Percentiles rank a stretch among this genome's conserved stretches.
phyloP scores from a whole-genome alignment of 495 filamentous ascomycete genomes.

The Aspergillus coremiiformis region DNA sequence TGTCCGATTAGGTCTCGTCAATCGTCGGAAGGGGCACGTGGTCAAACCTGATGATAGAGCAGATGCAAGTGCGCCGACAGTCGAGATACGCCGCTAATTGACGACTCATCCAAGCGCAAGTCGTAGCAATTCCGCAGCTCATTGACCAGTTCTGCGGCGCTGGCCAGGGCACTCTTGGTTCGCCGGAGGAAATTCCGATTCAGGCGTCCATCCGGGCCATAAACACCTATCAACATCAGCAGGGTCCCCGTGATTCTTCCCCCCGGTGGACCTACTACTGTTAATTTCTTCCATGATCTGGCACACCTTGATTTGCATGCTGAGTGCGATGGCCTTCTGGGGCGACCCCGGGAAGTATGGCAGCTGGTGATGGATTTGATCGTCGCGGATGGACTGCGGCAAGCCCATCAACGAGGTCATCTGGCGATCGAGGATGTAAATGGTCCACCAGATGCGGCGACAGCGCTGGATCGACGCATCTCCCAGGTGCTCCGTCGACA shows the following conservation, averaged over 20 bases:
- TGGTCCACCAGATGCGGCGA: slow-evolving; percentile 41
- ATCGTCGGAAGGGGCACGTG: background rate
- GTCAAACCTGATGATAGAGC: slow-evolving; percentile 34
- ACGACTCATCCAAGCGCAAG: slow-evolving; percentile 24
- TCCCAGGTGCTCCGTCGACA: slow-evolving; percentile 30
- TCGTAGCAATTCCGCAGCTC: slow-evolving; percentile 30
- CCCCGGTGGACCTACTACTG: slow-evolving; percentile 26
- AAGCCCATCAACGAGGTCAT: slow-evolving; percentile 41
- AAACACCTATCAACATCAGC: slow-evolving; percentile 24
- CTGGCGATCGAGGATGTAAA: slow-evolving; percentile 39
- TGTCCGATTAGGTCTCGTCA: background rate
- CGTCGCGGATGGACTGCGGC: slow-evolving; percentile 32
- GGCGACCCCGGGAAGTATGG: slow-evolving; percentile 27
- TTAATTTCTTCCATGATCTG: slow-evolving; percentile 36
- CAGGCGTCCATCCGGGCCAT: slow-evolving; percentile 36
- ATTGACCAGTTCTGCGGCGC: slow-evolving; percentile 30
- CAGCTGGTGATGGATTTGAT: slow-evolving; percentile 30
- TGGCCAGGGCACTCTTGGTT: slow-evolving; percentile 35
- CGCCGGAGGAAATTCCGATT: slow-evolving; percentile 33
- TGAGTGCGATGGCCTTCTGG: slow-evolving; percentile 28
- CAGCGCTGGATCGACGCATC: slow-evolving; percentile 29
- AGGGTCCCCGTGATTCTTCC: too few species aligned
- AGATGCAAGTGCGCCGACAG: slow-evolving; percentile 39
- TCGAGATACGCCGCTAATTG: slow-evolving; percentile 31
- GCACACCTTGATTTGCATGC: slow-evolving; percentile 37